Conservation (phyloP, 176 grass and related monocot genomes). For the maize (Zea mays) region Zm-B73-REFERENCE-NAM-5.0 NC_050098.1:233485001-233485500, state of each 20-base stretch:
- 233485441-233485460: no score
- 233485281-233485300: conserved; percentile 34
- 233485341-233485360: conserved; percentile 15
- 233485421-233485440: neutral
- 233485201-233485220: conserved; percentile 98
- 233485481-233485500: neutral
- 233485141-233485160: conserved; percentile 83
- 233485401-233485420: neutral
- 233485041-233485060: conserved; percentile 15
- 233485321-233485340: neutral
- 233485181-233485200: conserved; percentile 97
- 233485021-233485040: neutral
- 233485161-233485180: conserved; percentile 93
- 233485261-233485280: conserved; percentile 65
- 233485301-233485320: conserved; percentile 19
- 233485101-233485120: no score
- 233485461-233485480: neutral
- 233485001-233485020: neutral
- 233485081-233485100: conserved; percentile 3
- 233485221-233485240: conserved; percentile 74
- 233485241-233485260: conserved; percentile 81
- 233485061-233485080: conserved; percentile 14
- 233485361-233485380: neutral
- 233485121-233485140: conserved; percentile 23
- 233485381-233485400: neutral